Base-by-base conservation (phyloP, 2,329 filamentous ascomycete species). In the Epichloe festucae region DNA sequence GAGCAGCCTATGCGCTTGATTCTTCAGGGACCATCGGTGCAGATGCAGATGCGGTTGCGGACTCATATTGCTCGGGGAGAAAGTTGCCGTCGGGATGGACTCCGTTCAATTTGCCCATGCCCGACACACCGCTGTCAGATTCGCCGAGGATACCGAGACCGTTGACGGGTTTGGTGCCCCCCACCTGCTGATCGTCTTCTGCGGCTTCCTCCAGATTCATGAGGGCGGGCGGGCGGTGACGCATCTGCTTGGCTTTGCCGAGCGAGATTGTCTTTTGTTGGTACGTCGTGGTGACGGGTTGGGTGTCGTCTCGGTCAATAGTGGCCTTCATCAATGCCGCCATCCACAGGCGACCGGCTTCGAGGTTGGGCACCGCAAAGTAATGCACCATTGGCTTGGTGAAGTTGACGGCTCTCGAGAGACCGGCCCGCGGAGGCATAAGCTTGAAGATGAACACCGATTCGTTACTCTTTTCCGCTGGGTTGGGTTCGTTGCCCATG, bases 241-340 rank as follows among this genome's bases (percentile, higher is more conserved):
- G 86, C 82, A 94, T 87, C 55, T 85, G 79, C 53, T 85, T 82
- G 12, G 93, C 93, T 70, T 95, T 95, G 51, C 84, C 79, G 6
- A 98, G 79, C 27, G 87, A 93, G 51, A 98, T 95, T 0, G 93
- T 98, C 73, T 95, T 93, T 65, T 96, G 90, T 64, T 95, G 91
- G 69, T 97, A 97, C 3, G 89, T 95, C 3, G 87, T 93, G 19
- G 88, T 89, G 54, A 95, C 84, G 10, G 85, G 80, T 55, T 85
- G 79, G 4, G 79, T 79, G 61, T 85, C 82, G 59, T 98, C 93
- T 54, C 91, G 85, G 64, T 97, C 91, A 60, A 98, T 98, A 1
- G 93, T 98, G 11, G 93, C 93, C 71, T 98, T 98, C 88, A 98
- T 95, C 49, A 98, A 73, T 5, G 93, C 93, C 4, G 89, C 93